phyloP scores from a whole-genome alignment of 2,329 filamentous ascomycete species.

The Onygenales sp. region DNA sequence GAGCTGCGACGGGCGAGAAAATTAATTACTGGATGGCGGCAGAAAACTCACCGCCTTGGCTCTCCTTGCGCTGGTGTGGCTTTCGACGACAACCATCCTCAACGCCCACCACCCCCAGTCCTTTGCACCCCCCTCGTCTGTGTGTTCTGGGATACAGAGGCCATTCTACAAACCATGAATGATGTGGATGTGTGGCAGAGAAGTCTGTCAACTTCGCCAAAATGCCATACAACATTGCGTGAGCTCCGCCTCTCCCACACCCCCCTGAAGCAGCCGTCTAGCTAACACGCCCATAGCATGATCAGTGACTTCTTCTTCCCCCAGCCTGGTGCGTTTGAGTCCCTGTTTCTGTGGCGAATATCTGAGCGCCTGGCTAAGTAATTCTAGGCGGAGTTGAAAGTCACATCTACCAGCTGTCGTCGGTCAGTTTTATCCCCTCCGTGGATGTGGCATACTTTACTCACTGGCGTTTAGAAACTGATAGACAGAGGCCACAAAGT shows the following conservation, averaged over 20 bases:
- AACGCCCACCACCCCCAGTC: background rate
- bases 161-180: slow-evolving; percentile 1
- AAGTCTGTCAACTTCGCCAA: slow-evolving; percentile 14
- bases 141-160: background rate
- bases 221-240: slow-evolving; percentile 66
- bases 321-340: slow-evolving; percentile 55
- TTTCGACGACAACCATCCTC: background rate
- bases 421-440: slow-evolving; percentile 34
- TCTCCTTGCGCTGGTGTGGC: background rate
- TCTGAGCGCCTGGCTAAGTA: slow-evolving; percentile 9
- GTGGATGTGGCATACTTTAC: background rate
- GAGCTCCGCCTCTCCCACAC: slow-evolving; percentile 21
- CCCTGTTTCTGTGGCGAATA: background rate
- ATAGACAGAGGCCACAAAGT: slow-evolving; percentile 97
- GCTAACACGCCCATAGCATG: slow-evolving; percentile 51
- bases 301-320: slow-evolving; percentile 99
- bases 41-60: slow-evolving; percentile 13
- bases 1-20: background rate
- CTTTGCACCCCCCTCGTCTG: background rate
- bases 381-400: slow-evolving; percentile 73
- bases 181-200: slow-evolving; percentile 12
- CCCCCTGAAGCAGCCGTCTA: background rate
- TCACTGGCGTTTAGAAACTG: slow-evolving; percentile 54
- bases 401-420: slow-evolving; percentile 95
- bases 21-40: background rate